Evolutionary conservation across 129 eudicot species (phyloP).

Genomic region (Flaveria linearis): DNA sequence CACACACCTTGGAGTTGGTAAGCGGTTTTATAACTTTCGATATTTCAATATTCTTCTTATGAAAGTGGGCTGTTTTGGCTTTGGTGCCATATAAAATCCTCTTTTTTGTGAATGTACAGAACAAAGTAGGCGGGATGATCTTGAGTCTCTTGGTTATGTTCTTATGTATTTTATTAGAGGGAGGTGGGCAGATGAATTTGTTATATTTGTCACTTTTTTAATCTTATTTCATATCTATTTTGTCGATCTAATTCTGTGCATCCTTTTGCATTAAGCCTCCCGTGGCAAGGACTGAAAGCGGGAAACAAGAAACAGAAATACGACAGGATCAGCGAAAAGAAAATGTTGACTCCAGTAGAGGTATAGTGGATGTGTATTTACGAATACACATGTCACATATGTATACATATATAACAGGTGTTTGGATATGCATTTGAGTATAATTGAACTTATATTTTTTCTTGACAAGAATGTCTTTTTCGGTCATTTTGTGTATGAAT

Average conservation of each 20-base stretch:
- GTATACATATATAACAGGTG: neutral
- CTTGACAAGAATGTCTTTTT: too few relatives aligned
- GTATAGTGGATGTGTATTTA: constrained; percentile 28
- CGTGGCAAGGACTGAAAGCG: constrained; percentile 98
- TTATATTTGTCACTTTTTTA: neutral
- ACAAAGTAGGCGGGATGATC: constrained; percentile 98
- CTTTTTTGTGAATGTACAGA: constrained; percentile 43
- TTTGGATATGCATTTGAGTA: neutral
- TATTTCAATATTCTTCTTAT: neutral
- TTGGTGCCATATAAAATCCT: constrained; percentile 1
- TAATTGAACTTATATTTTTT: too few relatives aligned
- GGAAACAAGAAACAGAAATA: constrained; percentile 97
- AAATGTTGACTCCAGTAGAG: constrained; percentile 92
- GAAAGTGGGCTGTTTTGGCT: neutral
- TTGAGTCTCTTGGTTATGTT: constrained; percentile 98
- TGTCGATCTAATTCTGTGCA: neutral
- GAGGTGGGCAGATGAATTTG: constrained; percentile 50
- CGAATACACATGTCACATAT: too few relatives aligned
- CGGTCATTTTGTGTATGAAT: neutral
- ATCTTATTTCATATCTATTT: neutral
- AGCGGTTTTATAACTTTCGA: constrained; percentile 25
- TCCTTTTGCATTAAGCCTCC: constrained; percentile 64
- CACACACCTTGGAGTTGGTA: constrained; percentile 96
- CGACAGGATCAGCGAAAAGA: constrained; percentile 92
- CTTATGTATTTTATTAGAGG: constrained; percentile 98